phyloP scores from a whole-genome alignment of 2,329 filamentous ascomycete species.

The Colletotrichum euphorbiae region DNA sequence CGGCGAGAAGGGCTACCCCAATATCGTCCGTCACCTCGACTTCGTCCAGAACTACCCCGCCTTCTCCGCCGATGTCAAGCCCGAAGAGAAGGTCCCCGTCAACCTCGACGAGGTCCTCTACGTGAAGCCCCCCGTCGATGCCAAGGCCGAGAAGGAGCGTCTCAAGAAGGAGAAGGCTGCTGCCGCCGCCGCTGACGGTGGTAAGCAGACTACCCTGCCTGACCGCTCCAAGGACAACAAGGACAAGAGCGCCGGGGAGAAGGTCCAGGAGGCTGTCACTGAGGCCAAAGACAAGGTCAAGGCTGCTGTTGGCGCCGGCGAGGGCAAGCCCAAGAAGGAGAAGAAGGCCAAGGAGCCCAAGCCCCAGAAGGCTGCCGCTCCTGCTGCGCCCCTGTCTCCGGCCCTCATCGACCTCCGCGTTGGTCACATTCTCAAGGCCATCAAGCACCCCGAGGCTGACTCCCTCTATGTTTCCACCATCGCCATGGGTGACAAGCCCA shows the following conservation, averaged over 20 bases:
- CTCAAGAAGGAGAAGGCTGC: constrained; percentile 96
- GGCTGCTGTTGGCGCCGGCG: constrained; percentile 51
- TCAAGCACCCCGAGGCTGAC: constrained; percentile 96
- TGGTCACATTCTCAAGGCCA: constrained; percentile 95
- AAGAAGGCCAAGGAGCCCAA: constrained; percentile 92
- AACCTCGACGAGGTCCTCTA: constrained; percentile 85
- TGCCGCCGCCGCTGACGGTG: constrained; percentile 64
- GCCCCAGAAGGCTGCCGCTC: constrained; percentile 73
- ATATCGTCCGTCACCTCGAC: constrained; percentile 92
- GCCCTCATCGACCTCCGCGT: constrained; percentile 93
- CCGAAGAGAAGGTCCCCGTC: constrained; percentile 80
- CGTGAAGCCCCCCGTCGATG: constrained; percentile 88
- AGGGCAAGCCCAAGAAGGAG: constrained; percentile 76
- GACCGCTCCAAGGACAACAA: constrained; percentile 74
- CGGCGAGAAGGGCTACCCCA: constrained; percentile 87
- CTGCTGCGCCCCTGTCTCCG: constrained; percentile 82
- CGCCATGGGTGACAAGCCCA: constrained; percentile 88
- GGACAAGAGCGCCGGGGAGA: constrained; percentile 65
- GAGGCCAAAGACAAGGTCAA: constrained; percentile 62
- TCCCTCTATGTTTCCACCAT: constrained; percentile 96
- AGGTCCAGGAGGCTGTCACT: constrained; percentile 58
- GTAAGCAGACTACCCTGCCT: constrained; percentile 59
- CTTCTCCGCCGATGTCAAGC: constrained; percentile 75
- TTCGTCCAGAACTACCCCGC: constrained; percentile 93
- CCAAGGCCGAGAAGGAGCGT: constrained; percentile 95